Evolutionary conservation across 2,329 filamentous ascomycete genomes (phyloP).

Genomic region (Sarocladium strictum): DNA sequence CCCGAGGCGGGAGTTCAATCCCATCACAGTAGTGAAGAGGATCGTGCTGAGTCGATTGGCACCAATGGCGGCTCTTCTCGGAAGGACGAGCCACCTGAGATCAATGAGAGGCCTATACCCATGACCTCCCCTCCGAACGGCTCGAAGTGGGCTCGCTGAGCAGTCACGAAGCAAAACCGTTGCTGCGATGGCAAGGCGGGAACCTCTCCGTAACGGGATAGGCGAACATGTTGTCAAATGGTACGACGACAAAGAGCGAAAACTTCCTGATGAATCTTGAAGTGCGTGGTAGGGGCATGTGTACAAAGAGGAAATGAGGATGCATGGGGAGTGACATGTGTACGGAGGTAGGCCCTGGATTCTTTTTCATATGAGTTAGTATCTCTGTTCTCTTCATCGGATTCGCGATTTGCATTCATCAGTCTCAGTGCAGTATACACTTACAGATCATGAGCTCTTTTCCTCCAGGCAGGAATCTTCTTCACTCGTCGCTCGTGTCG

Average conservation of each 20-base stretch:
- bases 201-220: background rate
- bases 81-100: constrained; percentile 17
- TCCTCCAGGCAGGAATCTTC: too few relatives aligned
- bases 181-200: too few relatives aligned
- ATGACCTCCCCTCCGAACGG: constrained; percentile 5
- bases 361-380: too few relatives aligned
- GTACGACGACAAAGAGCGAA: too few relatives aligned
- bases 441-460: background rate
- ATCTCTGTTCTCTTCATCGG: too few relatives aligned
- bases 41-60: constrained; percentile 6
- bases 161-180: too few relatives aligned
- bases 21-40: background rate
- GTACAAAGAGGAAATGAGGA: background rate
- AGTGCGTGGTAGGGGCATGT: background rate
- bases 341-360: background rate
- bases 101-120: constrained; percentile 15
- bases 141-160: background rate
- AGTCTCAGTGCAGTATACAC: background rate
- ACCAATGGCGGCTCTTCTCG: constrained; percentile 16
- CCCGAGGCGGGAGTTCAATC: background rate
- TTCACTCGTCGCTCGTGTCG: background rate
- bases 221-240: background rate
- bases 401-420: too few relatives aligned
- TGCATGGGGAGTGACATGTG: background rate
- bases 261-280: background rate